Evolutionary conservation across 169 alveolate species (phyloP), one percentile per base, ranked within the genome.

Genomic region (Plasmodium reichenowi): DNA sequence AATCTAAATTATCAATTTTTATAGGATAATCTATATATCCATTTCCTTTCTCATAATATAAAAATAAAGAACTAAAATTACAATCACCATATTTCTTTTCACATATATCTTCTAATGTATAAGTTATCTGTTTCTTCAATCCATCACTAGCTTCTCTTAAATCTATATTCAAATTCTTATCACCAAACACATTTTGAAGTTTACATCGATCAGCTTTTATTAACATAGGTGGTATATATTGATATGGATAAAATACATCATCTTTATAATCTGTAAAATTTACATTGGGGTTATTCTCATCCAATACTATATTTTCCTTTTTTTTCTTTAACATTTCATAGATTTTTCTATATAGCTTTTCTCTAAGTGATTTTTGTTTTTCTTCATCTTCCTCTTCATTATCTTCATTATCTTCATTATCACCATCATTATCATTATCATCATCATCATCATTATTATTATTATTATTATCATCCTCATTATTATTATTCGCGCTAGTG

Each of bases 191-290:
- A 68, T 80, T 80, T 32, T 80, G 71, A n/a, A 80, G 62, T 7
- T 32, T 47, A 56, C 90, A 80, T 24, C 90, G 2, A 43, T 80
- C 90, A 0, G 12, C 8, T 56, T 66, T 80, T 4, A 45, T 12
- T 26, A 80, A 8, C 47, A 80, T 54, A 1, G 90, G 90, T 3
- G 90, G 90, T n/a, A 80, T 63, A 56, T 80, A 80, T 67, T 68
- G 58, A 3, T 74, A 67, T 2, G 90, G 90, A 17, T 3, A 80
- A 56, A 80, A 80, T 2, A 2, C 20, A 26, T 80, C 90, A 10
- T 68, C 63, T 15, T 80, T 20, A 22, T 32, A 80, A 38, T 80
- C 70, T 0, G 64, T 0, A 5, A 38, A 50, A 8, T 22, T 67
- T 4, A 60, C 45, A 13, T 54, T 70, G 2, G 66, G 5, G 8